Base-by-base conservation (phyloP, 176 grass and related monocot genomes). In the Juncus effusus region DNA sequence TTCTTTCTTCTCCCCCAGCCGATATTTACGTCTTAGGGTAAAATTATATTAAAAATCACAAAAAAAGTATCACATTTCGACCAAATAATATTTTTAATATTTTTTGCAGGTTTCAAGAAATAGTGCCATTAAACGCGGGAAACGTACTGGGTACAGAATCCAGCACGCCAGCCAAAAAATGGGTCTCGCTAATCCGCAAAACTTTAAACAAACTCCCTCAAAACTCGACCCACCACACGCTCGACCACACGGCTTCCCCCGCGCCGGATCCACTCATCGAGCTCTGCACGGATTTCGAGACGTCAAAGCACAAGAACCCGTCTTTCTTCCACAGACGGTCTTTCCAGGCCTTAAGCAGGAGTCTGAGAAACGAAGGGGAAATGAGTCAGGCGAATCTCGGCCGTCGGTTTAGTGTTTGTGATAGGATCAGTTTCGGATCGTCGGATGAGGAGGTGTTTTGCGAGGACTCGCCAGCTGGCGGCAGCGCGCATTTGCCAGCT, bases 1-100 rank as follows among this genome's bases (percentile, higher is more conserved):
- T 96, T 42, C 88, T 88, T 86, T 84, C 93, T 80, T 91, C 88
- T 79, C 73, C 93, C 72, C 80, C 93, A 60, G 93, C 93, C 58
- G 93, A 96, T 88, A 96, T 96, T 77, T 96, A 91, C 73, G 88
- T 96, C 38, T 74, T 96, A 12, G 93, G 93, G 93, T 96, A 84
- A 51, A 44, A 72, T 42, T 47, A 47, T 47, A 47, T 47, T 47
- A 47, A 6, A 28, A 28, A 28, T 37, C 9, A 41, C 10, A 39
- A 62, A 47, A 57, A 36, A 40, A 36, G 0, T 41, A 16, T 58
- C 10, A 7, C 56, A 47, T 58, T 40, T 65, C 19, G 49, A 14
- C 28, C 36, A 36, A 10, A 39, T 59, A 56, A 54, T 64, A 10
- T 63, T 38, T 9, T 44, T 64, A 42, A 9, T 62, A 44, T 65